Conservation (phyloP, 441 rosid genomes). For the Adansonia gregorii region DNA sequence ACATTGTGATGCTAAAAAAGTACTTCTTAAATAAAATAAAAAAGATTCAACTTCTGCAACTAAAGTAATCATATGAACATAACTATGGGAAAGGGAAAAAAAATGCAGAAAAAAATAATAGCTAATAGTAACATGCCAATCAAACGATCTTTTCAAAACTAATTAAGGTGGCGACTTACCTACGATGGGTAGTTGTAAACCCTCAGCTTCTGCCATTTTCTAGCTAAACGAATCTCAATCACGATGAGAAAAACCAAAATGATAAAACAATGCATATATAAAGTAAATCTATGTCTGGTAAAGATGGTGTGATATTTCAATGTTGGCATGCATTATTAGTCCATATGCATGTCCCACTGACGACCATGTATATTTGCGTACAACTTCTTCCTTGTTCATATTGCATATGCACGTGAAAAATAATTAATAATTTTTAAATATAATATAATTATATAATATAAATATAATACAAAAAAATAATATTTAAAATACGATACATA, state of each 20-base stretch:
- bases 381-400: too few species aligned
- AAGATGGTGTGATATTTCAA: too few species aligned
- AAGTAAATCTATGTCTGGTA: background rate
- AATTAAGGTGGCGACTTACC: background rate
- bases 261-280: background rate
- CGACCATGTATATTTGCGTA: too few species aligned
- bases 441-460: too few species aligned
- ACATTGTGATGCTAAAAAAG: background rate
- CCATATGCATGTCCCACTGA: too few species aligned
- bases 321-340: too few species aligned
- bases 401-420: too few species aligned
- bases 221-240: background rate
- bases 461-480: too few species aligned
- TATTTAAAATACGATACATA: too few species aligned
- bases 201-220: slow-evolving; percentile 12
- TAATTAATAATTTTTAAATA: too few species aligned
- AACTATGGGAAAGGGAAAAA: background rate
- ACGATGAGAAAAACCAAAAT: background rate
- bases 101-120: background rate
- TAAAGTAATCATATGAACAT: background rate
- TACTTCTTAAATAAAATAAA: too few species aligned
- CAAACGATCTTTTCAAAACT: background rate
- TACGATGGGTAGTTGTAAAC: background rate
- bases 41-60: background rate
- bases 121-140: background rate